Percentiles rank a stretch among this genome's conserved stretches.
Conservation (phyloP, 805 yeast species). For the Pichia paraexigua region DNA sequence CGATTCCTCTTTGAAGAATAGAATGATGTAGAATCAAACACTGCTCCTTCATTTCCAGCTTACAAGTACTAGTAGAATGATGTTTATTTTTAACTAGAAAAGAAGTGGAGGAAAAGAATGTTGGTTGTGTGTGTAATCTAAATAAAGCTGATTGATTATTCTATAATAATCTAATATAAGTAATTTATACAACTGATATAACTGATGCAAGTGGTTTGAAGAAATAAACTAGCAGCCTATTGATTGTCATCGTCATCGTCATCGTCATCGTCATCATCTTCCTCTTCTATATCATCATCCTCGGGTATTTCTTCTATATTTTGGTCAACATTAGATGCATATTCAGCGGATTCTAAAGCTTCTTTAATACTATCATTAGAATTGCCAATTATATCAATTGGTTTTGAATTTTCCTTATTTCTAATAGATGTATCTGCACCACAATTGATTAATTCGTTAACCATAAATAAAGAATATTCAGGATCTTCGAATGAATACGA, state of each 20-base stretch:
- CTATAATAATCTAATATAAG: not conserved
- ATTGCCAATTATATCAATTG: conserved; percentile 54
- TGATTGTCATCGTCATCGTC: conserved; percentile 1
- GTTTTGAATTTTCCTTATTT: conserved; percentile 61
- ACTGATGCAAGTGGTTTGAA: not conserved
- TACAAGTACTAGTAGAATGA: too few relatives aligned
- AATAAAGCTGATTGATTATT: not conserved
- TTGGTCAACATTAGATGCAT: conserved; percentile 43
- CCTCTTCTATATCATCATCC: conserved; percentile 30
- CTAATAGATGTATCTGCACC: conserved; percentile 72
- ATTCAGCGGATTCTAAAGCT: conserved; percentile 75
- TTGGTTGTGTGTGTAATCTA: not conserved
- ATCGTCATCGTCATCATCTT: conserved; percentile 18
- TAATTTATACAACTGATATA: not conserved
- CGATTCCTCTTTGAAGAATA: too few relatives aligned
- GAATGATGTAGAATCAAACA: too few relatives aligned
- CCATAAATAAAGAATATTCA: conserved; percentile 72
- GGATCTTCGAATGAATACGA: conserved; percentile 71
- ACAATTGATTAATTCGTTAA: conserved; percentile 79
- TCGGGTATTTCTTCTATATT: conserved; percentile 31
- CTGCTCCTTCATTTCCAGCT: too few relatives aligned
- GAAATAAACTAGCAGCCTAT: not conserved
- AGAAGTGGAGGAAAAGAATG: not conserved
- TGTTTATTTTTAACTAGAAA: not conserved
- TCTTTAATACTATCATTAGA: conserved; percentile 51